A percentile compares a stretch with the other conserved stretches of the same genome.
Conservation (phyloP, 495 filamentous ascomycete species). For the Hypoxylon perforatum region DNA sequence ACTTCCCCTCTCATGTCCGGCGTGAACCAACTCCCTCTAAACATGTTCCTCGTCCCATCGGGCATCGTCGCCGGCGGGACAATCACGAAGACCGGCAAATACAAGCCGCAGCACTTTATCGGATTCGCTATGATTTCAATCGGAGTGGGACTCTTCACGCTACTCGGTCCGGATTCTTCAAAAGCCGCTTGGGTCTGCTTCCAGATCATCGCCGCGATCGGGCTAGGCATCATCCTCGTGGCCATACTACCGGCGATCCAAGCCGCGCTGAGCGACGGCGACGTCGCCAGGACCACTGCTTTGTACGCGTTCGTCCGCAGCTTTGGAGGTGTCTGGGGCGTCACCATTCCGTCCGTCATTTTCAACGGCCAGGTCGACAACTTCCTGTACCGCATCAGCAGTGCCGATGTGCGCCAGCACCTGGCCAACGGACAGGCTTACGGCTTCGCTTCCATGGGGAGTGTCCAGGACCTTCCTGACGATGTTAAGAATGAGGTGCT, state of each 20-base stretch:
- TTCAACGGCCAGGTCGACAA: conserved; percentile 4
- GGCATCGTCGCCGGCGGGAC: not conserved
- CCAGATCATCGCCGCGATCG: conserved; percentile 31
- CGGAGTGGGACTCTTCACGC: conserved; percentile 51
- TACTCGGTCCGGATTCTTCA: conserved; percentile 40
- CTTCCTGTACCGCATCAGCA: no score
- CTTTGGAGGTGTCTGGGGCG: conserved; percentile 57
- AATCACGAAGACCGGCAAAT: not conserved
- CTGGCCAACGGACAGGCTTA: no score
- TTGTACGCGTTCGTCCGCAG: conserved; percentile 51
- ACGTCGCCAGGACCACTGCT: conserved; percentile 46
- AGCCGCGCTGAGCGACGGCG: conserved; percentile 40
- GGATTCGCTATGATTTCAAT: conserved; percentile 46
- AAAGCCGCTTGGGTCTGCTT: conserved; percentile 39
- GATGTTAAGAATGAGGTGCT: no score
- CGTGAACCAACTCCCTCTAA: conserved; percentile 16
- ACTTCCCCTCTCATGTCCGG: conserved; percentile 43
- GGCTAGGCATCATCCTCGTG: conserved; percentile 36
- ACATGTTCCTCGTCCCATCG: not conserved
- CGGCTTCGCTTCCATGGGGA: no score
- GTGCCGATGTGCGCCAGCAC: no score
- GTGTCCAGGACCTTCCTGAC: no score
- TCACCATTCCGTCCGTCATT: conserved; percentile 39
- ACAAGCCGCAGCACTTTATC: conserved; percentile 46
- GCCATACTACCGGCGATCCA: conserved; percentile 44